These are phyloP conservation scores for Colletotrichum salicis DNA, from an alignment of 2,329 filamentous ascomycete species.

Conservation along the genomic window DNA sequence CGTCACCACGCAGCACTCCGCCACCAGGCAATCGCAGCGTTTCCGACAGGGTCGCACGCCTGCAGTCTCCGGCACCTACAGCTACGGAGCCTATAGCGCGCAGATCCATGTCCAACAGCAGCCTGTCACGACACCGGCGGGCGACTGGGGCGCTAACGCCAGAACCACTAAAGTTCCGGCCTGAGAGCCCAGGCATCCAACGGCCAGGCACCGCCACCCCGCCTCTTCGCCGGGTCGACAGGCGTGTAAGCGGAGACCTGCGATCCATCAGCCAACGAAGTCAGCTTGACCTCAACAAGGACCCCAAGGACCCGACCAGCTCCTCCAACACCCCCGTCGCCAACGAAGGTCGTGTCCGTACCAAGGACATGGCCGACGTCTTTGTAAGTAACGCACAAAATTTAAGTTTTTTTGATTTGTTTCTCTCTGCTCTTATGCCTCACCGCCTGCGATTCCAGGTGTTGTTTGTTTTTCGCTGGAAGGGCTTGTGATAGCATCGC, in stretches of 20 bases:
- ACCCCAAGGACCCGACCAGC: conserved; percentile 28
- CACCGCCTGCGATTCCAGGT: background rate
- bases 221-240: conserved; percentile 76
- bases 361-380: conserved; percentile 90
- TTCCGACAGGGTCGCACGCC: conserved; percentile 47
- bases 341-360: conserved; percentile 86
- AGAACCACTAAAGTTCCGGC: conserved; percentile 65
- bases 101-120: conserved; percentile 64
- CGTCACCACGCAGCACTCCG: conserved; percentile 28
- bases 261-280: conserved; percentile 71
- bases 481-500: background rate
- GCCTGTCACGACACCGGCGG: conserved; percentile 57
- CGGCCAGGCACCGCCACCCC: conserved; percentile 69
- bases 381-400: conserved; percentile 78
- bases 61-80: conserved; percentile 33
- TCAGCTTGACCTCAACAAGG: conserved; percentile 40
- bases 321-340: conserved; percentile 72
- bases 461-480: background rate
- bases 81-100: conserved; percentile 44
- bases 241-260: conserved; percentile 80
- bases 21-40: conserved; percentile 45
- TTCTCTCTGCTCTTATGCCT: conserved; percentile 1
- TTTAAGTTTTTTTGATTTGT: conserved; percentile 16
- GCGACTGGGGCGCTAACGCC: conserved; percentile 51
- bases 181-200: conserved; percentile 70